A percentile compares a stretch with the other conserved stretches of the same genome.
Evolutionary conservation across 208 protist species (phyloP).

Genomic region (Lotmaria passim): DNA sequence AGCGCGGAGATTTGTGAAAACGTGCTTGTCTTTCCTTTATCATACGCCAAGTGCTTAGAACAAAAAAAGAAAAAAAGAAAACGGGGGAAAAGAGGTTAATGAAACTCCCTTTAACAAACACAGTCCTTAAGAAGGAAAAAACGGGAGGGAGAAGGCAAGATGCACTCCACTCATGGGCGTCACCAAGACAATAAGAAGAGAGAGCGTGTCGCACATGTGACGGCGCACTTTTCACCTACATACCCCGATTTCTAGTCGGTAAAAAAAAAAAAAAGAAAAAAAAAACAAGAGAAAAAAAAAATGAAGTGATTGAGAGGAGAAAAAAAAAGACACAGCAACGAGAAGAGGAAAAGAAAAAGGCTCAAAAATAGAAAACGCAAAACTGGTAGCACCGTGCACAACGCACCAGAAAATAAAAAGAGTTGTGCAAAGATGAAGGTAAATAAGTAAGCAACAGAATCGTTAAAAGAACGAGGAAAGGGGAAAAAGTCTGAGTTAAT

Average conservation of each 20-base stretch:
- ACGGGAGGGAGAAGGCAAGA: background rate
- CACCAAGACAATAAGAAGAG: too few species aligned
- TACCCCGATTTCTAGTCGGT: too few species aligned
- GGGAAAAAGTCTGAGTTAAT: background rate
- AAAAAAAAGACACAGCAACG: constrained; percentile 15
- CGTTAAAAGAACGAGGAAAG: background rate
- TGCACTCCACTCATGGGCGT: too few species aligned
- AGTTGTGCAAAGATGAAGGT: too few species aligned
- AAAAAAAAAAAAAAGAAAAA: too few species aligned
- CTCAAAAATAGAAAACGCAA: background rate
- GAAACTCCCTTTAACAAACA: background rate
- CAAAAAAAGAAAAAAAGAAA: background rate
- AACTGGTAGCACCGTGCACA: background rate
- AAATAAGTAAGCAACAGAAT: too few species aligned
- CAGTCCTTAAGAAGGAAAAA: constrained; percentile 3
- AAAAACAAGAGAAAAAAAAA: constrained; percentile 1
- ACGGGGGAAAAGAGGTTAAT: background rate
- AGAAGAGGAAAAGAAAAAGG: constrained; percentile 10
- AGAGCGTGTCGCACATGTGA: too few species aligned
- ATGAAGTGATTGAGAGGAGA: constrained; percentile 4
- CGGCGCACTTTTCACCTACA: too few species aligned
- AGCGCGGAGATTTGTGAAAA: background rate
- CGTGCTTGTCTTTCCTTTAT: background rate
- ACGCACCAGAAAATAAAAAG: background rate
- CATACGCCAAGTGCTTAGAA: background rate